Percentiles rank a stretch among this genome's conserved stretches.
phyloP scores from a whole-genome alignment of 345 rosid genomes.

The Leavenworthia alabamica region DNA sequence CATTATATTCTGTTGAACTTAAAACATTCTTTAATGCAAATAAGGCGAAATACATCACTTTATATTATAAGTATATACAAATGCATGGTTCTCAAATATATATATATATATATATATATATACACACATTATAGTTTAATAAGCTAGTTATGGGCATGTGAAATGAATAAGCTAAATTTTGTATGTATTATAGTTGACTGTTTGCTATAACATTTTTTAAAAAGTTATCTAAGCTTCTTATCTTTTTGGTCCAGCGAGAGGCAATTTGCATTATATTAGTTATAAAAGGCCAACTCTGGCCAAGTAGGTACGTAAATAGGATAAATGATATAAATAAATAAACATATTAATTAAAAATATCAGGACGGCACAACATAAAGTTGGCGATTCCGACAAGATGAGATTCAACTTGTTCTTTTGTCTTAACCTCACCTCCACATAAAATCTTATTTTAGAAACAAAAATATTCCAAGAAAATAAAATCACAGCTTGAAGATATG shows the following conservation, averaged over 20 bases:
- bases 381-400: slow-evolving; percentile 39
- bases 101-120: not conserved
- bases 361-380: slow-evolving; percentile 29
- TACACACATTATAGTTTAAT: not conserved
- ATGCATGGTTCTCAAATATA: too few species aligned
- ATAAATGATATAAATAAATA: slow-evolving; percentile 4
- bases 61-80: not conserved
- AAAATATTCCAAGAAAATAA: slow-evolving; percentile 4
- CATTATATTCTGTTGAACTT: not conserved
- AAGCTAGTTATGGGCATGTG: slow-evolving; percentile 32
- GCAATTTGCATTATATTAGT: slow-evolving; percentile 16
- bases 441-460: slow-evolving; percentile 7
- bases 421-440: slow-evolving; percentile 30
- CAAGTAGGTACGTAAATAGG: too few species aligned
- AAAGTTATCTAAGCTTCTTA: slow-evolving; percentile 20
- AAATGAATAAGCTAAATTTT: slow-evolving; percentile 26
- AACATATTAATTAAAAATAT: slow-evolving; percentile 1
- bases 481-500: slow-evolving; percentile 33
- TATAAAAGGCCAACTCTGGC: too few species aligned
- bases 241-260: too few species aligned
- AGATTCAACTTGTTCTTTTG: slow-evolving; percentile 29
- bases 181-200: slow-evolving; percentile 32
- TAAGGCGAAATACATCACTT: slow-evolving; percentile 1
- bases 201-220: not conserved
- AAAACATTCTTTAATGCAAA: not conserved